A percentile compares a stretch with the other conserved stretches of the same genome.
Evolutionary conservation across 2,329 filamentous ascomycete species (phyloP).

Genomic region (Pestalotiopsis sp.): DNA sequence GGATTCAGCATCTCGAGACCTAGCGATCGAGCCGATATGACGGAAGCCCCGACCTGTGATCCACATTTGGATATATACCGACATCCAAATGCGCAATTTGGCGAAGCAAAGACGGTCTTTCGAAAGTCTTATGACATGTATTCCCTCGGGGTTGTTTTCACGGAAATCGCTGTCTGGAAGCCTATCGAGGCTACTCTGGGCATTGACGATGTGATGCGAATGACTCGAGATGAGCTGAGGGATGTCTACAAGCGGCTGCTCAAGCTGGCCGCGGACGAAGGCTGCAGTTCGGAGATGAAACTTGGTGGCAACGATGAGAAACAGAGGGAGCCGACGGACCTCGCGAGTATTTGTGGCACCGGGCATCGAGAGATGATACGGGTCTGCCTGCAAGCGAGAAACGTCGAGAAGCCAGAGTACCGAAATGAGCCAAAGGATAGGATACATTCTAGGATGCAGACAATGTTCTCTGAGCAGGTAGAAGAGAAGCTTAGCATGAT

Average conservation of each 20-base stretch:
- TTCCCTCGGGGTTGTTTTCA: constrained; percentile 47
- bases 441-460: neutral
- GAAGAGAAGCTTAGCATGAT: neutral
- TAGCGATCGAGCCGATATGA: constrained; percentile 39
- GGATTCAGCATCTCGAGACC: constrained; percentile 52
- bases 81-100: constrained; percentile 36
- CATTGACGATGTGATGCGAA: neutral
- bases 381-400: neutral
- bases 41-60: constrained; percentile 41
- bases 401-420: neutral
- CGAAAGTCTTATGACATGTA: constrained; percentile 51
- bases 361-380: neutral
- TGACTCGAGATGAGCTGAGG: neutral
- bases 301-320: neutral
- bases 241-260: neutral
- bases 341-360: neutral
- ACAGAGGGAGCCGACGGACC: too few relatives aligned
- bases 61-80: constrained; percentile 45
- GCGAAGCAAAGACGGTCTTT: constrained; percentile 23
- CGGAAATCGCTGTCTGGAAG: constrained; percentile 53
- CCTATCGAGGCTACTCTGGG: constrained; percentile 42
- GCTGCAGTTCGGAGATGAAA: neutral
- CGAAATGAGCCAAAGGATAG: neutral
- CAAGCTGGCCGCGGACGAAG: neutral
- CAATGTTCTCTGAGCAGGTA: neutral